phyloP scores from a whole-genome alignment of 768 basidiomycete species.

The Dacryopinax spathularia region DNA sequence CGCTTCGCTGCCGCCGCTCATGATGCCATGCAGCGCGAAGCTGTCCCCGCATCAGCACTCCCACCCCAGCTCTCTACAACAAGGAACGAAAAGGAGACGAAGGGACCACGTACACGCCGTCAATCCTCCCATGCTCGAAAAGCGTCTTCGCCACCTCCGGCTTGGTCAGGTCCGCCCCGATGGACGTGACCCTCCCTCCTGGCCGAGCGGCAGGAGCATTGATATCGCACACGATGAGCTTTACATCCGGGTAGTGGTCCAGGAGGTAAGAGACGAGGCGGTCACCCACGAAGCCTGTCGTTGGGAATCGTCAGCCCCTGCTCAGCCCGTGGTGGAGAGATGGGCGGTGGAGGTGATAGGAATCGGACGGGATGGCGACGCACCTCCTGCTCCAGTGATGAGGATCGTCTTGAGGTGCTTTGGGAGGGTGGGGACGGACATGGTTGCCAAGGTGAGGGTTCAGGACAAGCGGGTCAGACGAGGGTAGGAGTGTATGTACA shows the following conservation, averaged over 20 bases:
- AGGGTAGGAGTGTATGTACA: too few relatives aligned
- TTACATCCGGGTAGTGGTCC: constrained; percentile 22
- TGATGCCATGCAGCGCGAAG: constrained; percentile 36
- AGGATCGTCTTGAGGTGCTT: constrained; percentile 22
- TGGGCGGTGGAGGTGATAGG: background rate
- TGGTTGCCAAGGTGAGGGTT: background rate
- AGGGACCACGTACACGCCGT: constrained; percentile 31
- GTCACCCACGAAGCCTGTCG: background rate
- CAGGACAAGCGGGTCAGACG: background rate
- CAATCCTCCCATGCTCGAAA: constrained; percentile 18
- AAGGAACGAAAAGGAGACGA: constrained; percentile 35
- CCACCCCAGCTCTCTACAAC: background rate
- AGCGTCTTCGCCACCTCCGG: constrained; percentile 24
- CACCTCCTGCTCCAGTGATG: constrained; percentile 24
- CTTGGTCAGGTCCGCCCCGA: constrained; percentile 33
- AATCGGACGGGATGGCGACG: constrained; percentile 3
- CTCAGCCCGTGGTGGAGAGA: background rate
- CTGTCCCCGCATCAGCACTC: background rate
- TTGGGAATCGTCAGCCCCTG: background rate
- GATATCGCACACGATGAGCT: constrained; percentile 41
- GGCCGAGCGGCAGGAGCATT: constrained; percentile 27
- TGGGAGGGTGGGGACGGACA: constrained; percentile 19
- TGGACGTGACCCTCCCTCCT: constrained; percentile 20
- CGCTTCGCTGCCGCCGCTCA: constrained; percentile 49
- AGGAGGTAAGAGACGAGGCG: constrained; percentile 1